A percentile compares a stretch with the other conserved stretches of the same genome.
These are phyloP conservation scores for Liriodendron chinense DNA, from an alignment of 164 flowering plant genomes.

Conservation along the genomic window DNA sequence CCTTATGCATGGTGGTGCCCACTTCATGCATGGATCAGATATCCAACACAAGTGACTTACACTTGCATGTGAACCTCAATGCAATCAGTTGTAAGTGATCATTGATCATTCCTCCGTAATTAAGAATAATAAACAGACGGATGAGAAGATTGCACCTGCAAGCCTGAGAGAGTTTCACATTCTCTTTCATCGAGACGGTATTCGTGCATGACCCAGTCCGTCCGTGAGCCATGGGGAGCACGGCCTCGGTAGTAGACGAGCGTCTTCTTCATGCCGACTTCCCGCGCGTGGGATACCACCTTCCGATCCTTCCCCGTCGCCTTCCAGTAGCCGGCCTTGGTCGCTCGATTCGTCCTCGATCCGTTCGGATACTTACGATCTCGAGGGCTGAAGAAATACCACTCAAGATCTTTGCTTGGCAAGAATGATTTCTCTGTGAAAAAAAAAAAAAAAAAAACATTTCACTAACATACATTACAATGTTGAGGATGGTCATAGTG, in stretches of 20 bases:
- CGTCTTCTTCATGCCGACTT: conserved; percentile 93
- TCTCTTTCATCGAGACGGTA: conserved; percentile 85
- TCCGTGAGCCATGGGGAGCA: conserved; percentile 87
- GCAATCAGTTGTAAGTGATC: not conserved
- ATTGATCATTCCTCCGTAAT: not conserved
- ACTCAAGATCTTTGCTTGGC: conserved; percentile 93
- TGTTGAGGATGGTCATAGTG: not conserved
- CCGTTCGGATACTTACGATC: conserved; percentile 96
- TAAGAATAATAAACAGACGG: not conserved
- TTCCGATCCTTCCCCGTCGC: conserved; percentile 92
- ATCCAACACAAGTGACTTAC: too few species aligned
- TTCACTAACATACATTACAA: not conserved
- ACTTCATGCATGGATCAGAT: too few species aligned
- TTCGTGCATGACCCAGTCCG: conserved; percentile 97
- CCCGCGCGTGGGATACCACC: conserved; percentile 63
- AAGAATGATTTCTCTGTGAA: conserved; percentile 75
- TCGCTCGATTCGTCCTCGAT: conserved; percentile 91
- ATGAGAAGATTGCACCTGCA: conserved; percentile 37
- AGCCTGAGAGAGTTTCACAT: conserved; percentile 53
- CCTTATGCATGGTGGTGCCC: too few species aligned
- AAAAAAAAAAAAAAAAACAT: not conserved
- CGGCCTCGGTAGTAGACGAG: conserved; percentile 90
- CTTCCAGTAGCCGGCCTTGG: conserved; percentile 95
- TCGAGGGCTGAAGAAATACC: conserved; percentile 94
- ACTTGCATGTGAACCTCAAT: not conserved